Evolutionary conservation across 495 filamentous ascomycete species (phyloP).

Genomic region (Venustampulla echinocandica): DNA sequence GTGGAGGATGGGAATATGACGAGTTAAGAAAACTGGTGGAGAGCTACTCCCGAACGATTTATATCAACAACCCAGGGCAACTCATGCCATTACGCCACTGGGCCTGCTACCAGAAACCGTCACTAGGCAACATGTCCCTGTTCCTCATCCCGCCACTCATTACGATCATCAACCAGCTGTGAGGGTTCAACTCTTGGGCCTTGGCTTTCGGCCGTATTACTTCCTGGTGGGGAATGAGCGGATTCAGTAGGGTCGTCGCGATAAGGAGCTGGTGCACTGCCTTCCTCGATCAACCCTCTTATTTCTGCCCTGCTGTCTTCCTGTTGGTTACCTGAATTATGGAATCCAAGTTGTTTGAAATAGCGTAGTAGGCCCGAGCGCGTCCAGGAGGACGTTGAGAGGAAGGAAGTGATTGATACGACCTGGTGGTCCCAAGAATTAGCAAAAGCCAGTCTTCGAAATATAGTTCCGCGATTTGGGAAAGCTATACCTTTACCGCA

Average conservation of each 20-base stretch:
- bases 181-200: conserved; percentile 21
- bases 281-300: conserved; percentile 14
- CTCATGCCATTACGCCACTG: no score
- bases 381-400: conserved; percentile 12
- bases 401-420: conserved; percentile 13
- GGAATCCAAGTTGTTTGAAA: conserved; percentile 7
- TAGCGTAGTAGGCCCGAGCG: conserved; percentile 6
- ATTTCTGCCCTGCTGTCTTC: conserved; percentile 12
- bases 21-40: no score
- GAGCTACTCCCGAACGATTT: no score
- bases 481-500: conserved; percentile 23
- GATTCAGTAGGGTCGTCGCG: conserved; percentile 18
- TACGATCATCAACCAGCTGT: conserved; percentile 15
- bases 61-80: no score
- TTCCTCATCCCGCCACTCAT: conserved; percentile 21
- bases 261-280: conserved; percentile 20
- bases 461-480: neutral
- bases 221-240: neutral
- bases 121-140: no score
- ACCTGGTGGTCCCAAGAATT: conserved; percentile 2
- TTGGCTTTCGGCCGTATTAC: neutral
- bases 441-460: conserved; percentile 4
- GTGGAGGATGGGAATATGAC: no score
- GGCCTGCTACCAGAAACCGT: no score
- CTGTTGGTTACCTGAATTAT: conserved; percentile 2